Percentiles rank a stretch among this genome's conserved stretches.
phyloP scores from a whole-genome alignment of 2,329 filamentous ascomycete species.

The Exophiala calicioides region DNA sequence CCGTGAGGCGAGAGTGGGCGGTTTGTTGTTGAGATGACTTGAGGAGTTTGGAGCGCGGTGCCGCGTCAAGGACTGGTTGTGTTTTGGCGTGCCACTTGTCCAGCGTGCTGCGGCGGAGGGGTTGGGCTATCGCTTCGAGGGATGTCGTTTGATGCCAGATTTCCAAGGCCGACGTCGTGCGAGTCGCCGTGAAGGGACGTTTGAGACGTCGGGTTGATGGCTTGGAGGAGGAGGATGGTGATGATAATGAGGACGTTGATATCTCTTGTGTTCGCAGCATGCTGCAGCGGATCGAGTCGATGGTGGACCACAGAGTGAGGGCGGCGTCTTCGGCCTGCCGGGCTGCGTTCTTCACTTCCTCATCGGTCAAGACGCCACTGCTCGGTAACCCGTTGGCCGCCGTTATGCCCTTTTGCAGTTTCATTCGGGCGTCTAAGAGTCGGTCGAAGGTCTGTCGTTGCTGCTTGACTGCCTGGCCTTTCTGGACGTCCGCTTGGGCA shows the following conservation, averaged over 20 bases:
- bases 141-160: slow-evolving; percentile 73
- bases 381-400: slow-evolving; percentile 71
- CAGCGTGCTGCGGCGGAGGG: slow-evolving; percentile 69
- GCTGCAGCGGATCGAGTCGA: slow-evolving; percentile 45
- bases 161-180: slow-evolving; percentile 57
- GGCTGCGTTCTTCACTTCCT: slow-evolving; percentile 53
- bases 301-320: slow-evolving; percentile 78
- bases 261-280: slow-evolving; percentile 39
- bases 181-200: slow-evolving; percentile 54
- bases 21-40: slow-evolving; percentile 51
- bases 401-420: slow-evolving; percentile 86
- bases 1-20: slow-evolving; percentile 52
- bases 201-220: slow-evolving; percentile 29
- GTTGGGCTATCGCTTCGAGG: slow-evolving; percentile 61
- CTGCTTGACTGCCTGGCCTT: slow-evolving; percentile 80
- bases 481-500: slow-evolving; percentile 74
- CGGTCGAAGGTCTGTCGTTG: slow-evolving; percentile 86
- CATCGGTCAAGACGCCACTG: slow-evolving; percentile 36
- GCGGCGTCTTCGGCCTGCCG: slow-evolving; percentile 83
- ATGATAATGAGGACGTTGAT: no score
- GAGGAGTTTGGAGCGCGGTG: slow-evolving; percentile 62
- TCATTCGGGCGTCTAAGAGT: slow-evolving; percentile 85
- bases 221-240: no score
- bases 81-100: slow-evolving; percentile 91
- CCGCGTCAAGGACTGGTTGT: slow-evolving; percentile 55